These are phyloP conservation scores for Zygnema cylindricum DNA, from an alignment of 139 green algal species.

Conservation along the genomic window DNA sequence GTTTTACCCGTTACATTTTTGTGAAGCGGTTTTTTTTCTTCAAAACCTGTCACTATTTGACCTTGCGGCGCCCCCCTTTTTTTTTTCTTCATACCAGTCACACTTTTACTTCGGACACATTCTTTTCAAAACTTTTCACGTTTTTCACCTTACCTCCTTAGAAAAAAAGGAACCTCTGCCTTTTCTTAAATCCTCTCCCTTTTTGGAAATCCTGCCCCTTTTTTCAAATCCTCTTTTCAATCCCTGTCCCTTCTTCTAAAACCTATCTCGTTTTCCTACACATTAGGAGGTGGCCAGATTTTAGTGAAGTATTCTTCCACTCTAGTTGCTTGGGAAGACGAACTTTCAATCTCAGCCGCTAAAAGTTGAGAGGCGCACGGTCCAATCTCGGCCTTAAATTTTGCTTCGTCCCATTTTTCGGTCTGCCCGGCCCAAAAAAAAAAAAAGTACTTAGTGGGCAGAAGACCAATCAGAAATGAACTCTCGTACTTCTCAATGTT, in stretches of 20 bases:
- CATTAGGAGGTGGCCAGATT: slow-evolving; percentile 60
- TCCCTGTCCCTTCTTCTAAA: neutral
- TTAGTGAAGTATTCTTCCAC: slow-evolving; percentile 53
- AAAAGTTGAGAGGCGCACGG: slow-evolving; percentile 28
- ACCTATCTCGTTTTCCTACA: too few species aligned
- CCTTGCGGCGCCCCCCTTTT: too few species aligned
- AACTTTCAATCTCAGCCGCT: slow-evolving; percentile 28
- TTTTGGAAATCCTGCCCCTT: neutral
- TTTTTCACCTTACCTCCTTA: too few species aligned
- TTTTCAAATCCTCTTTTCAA: neutral
- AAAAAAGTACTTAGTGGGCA: neutral
- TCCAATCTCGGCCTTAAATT: slow-evolving; percentile 21
- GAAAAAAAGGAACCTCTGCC: neutral
- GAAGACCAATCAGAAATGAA: neutral
- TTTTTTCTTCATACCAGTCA: too few species aligned
- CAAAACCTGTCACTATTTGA: too few species aligned
- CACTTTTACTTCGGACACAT: too few species aligned
- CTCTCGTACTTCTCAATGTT: neutral
- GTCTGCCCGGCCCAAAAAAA: slow-evolving; percentile 16
- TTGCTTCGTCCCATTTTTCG: slow-evolving; percentile 26
- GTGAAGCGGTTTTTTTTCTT: too few species aligned
- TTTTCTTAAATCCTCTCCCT: neutral
- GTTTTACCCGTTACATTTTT: too few species aligned
- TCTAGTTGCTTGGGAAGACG: neutral
- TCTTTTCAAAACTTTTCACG: too few species aligned